A percentile compares a stretch with the other conserved stretches of the same genome.
phyloP scores from a whole-genome alignment of 2,329 filamentous ascomycete species.

The Colletotrichum sublineola region DNA sequence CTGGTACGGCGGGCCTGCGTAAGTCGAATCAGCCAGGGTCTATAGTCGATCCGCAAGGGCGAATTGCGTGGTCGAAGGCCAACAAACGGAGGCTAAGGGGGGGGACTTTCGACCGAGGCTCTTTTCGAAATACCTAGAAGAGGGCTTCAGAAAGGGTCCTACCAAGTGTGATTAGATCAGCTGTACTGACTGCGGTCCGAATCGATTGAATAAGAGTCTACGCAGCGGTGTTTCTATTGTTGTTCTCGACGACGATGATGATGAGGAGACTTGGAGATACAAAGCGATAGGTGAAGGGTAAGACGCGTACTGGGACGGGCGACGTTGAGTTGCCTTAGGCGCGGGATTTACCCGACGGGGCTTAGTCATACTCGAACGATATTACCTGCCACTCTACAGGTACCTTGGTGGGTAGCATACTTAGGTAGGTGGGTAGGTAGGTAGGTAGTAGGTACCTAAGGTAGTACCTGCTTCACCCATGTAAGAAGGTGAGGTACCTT shows the following conservation, averaged over 20 bases:
- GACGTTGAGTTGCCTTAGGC: not conserved
- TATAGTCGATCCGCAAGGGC: conserved; percentile 7
- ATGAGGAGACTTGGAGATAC: not conserved
- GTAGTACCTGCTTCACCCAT: no score
- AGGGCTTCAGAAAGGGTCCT: not conserved
- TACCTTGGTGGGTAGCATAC: no score
- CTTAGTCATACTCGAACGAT: not conserved
- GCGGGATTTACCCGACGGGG: not conserved
- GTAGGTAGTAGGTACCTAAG: no score
- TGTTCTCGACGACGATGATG: conserved; percentile 4
- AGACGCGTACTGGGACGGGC: not conserved
- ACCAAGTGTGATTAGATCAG: conserved; percentile 9
- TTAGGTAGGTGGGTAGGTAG: not conserved
- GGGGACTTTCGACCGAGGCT: conserved; percentile 6
- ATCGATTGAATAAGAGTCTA: not conserved
- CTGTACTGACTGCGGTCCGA: conserved; percentile 9
- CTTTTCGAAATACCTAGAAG: not conserved
- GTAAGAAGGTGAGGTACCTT: no score
- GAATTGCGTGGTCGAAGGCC: conserved; percentile 1
- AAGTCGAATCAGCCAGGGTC: conserved; percentile 6
- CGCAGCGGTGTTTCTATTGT: not conserved
- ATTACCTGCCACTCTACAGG: not conserved
- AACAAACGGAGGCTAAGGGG: conserved; percentile 5
- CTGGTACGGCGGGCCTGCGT: not conserved
- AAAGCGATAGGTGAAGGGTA: not conserved